Base-by-base conservation (phyloP, 768 basidiomycete species). In the Mycena amicta region DNA sequence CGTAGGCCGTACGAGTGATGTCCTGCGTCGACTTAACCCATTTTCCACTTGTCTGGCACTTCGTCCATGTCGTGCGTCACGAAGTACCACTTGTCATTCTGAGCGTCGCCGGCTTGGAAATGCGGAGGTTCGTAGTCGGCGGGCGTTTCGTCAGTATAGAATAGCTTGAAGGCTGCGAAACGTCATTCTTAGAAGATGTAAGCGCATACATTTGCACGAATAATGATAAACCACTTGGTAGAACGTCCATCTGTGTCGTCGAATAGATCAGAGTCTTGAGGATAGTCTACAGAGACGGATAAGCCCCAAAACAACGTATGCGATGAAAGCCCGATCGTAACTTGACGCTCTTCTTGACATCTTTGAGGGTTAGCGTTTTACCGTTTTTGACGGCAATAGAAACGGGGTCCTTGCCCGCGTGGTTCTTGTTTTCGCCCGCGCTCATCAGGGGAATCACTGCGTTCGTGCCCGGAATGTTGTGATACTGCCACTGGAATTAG, bases 91-190 rank as follows among this genome's bases (percentile, higher is more conserved):
- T 77, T 89, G 68, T 92, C 86, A 59, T 81, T 83, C n/a, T 86
- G 77, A 5, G 75, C 73, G 66, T 94, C 90, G 1, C 86, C 91
- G 4, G 88, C 73, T 56, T 82, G 80, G 67, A 94, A 94, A 69
- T 87, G 76, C 0, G 89, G 90, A 4, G 93, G 93, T 68, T 95
- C 90, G 66, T 95, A 95, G 51, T 93, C 87, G 8, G 79, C 75
- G 0, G 93, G 93, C 12, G 92, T 87, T 20, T 84, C 78, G 49
- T 91, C 86, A 15, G 88, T 89, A 70, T 93, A 95, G 68, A 89
- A 92, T 12, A 92, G 72, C 69, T 95, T 95, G 77, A 95, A 91
- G 22, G 88, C 91, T 20, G 92, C 90, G 66, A 81, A 95, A 30
- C 93, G 87, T 47, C 86, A 86, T 65, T 85, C 92, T 91, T 12